A percentile compares a stretch with the other conserved stretches of the same genome.
These are phyloP conservation scores for Bonia amplexicaulis DNA, from an alignment of 176 grass and related monocot genomes.

Conservation along the genomic window DNA sequence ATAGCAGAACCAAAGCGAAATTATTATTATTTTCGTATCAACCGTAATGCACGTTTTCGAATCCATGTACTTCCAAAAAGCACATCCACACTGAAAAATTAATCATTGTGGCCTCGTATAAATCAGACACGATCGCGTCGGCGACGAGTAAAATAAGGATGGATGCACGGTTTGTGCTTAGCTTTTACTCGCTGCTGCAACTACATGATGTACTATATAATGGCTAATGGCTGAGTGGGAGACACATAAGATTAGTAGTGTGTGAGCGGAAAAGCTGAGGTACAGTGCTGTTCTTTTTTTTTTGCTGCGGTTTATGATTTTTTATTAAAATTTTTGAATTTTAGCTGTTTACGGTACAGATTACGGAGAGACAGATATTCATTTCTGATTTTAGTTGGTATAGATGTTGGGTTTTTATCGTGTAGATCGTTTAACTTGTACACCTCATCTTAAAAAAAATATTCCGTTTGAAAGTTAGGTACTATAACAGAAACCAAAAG, in stretches of 20 bases:
- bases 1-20: background rate
- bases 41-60: conserved; percentile 58
- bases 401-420: too few species aligned
- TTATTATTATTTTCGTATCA: background rate
- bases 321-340: too few species aligned
- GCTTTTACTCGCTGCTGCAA: conserved; percentile 23
- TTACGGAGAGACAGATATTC: too few species aligned
- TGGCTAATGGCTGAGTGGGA: conserved; percentile 60
- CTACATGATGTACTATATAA: background rate
- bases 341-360: too few species aligned
- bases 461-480: too few species aligned
- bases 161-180: conserved; percentile 17
- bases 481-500: too few species aligned
- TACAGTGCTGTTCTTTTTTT: too few species aligned
- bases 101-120: conserved; percentile 39
- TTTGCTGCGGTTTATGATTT: too few species aligned
- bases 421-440: too few species aligned
- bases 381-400: too few species aligned
- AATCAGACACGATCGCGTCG: conserved; percentile 47
- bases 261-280: conserved; percentile 44
- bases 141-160: conserved; percentile 48
- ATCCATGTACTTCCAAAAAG: conserved; percentile 51
- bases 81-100: background rate
- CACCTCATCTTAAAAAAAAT: too few species aligned
- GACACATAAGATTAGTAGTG: conserved; percentile 55